A percentile compares a stretch with the other conserved stretches of the same genome.
These are phyloP conservation scores for Teratosphaeria epicoccoides DNA, from an alignment of 2,329 filamentous ascomycete genomes.

Conservation along the genomic window DNA sequence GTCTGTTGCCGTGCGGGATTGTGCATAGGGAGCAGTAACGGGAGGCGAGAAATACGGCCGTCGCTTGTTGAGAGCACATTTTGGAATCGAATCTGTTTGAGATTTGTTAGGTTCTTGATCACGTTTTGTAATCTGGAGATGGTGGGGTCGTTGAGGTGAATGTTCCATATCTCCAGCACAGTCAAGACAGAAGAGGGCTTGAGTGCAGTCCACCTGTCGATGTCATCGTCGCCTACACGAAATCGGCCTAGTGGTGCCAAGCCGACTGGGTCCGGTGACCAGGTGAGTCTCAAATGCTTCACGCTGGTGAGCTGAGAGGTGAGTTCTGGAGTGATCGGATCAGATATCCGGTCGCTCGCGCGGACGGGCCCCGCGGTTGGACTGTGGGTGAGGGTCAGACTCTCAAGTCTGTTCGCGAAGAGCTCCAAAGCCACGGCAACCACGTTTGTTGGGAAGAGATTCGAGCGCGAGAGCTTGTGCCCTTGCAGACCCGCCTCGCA, in stretches of 20 bases:
- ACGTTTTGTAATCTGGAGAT: background rate
- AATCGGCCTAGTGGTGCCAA: background rate
- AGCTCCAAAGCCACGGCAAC: conserved; percentile 1
- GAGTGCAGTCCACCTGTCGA: background rate
- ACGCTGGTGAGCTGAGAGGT: background rate
- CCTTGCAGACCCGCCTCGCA: conserved; percentile 2
- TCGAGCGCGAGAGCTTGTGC: background rate
- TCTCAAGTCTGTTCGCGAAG: conserved; percentile 6
- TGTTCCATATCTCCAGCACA: conserved; percentile 2
- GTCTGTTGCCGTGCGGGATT: background rate
- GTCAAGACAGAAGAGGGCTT: background rate
- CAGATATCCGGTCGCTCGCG: background rate
- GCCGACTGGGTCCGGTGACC: background rate
- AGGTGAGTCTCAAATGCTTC: background rate
- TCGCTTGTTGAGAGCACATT: background rate
- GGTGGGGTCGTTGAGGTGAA: background rate
- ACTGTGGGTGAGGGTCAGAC: background rate
- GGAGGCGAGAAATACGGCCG: background rate
- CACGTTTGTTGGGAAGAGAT: conserved; percentile 1
- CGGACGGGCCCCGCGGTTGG: background rate
- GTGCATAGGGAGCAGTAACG: background rate
- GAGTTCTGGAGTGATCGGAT: background rate
- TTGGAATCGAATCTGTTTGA: background rate
- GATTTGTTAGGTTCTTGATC: background rate
- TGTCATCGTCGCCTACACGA: background rate